Conservation (phyloP, 1,284 basidiomycete genomes). For the Tilletia indica region DNA sequence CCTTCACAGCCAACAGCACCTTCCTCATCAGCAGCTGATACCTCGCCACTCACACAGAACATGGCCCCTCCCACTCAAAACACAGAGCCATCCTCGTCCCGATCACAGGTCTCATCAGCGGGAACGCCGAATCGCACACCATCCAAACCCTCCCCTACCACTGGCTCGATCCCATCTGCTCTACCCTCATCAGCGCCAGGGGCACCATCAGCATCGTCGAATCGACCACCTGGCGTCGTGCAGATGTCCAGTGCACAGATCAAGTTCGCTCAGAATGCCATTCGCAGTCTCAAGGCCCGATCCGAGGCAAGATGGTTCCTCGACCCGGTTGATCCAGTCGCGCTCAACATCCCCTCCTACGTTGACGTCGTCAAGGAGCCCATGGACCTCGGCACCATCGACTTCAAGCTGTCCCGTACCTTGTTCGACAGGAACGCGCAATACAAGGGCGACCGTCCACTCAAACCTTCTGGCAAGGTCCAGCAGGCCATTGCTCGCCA, state of each 20-base stretch:
- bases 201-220: not conserved
- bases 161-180: conserved; percentile 19
- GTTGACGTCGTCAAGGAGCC: conserved; percentile 79
- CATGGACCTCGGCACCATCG: conserved; percentile 94
- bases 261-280: conserved; percentile 74
- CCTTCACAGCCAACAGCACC: not conserved
- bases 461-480: conserved; percentile 42
- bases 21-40: not conserved
- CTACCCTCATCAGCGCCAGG: not conserved
- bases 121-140: not conserved
- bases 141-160: conserved; percentile 18
- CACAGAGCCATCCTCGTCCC: not conserved
- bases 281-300: conserved; percentile 81
- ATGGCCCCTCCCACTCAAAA: not conserved
- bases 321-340: conserved; percentile 84
- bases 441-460: conserved; percentile 35
- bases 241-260: conserved; percentile 64
- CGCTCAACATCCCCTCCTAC: conserved; percentile 88
- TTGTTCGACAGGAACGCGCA: conserved; percentile 19
- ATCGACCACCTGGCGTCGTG: conserved; percentile 23
- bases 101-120: not conserved
- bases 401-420: conserved; percentile 66
- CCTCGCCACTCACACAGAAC: not conserved
- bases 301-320: conserved; percentile 81
- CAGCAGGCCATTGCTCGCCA: conserved; percentile 23